Evolutionary conservation across 2,329 filamentous ascomycete genomes (phyloP).

Genomic region (Aspergillus tamarii): DNA sequence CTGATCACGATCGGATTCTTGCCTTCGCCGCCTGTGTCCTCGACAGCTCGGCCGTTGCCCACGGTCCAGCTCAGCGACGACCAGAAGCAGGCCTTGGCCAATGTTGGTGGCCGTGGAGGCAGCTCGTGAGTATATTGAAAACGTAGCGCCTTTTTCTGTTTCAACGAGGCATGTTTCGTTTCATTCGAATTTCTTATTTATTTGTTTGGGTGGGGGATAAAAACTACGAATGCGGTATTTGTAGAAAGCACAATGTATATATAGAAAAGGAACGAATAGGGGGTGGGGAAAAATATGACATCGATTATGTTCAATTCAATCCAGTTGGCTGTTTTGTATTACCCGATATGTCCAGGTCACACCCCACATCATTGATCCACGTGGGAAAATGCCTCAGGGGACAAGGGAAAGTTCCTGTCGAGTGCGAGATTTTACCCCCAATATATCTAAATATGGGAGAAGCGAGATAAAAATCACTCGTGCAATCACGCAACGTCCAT

Average conservation of each 20-base stretch:
- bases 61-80: conserved; percentile 48
- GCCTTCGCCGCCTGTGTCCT: conserved; percentile 31
- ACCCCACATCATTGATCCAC: background rate
- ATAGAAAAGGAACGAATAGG: conserved; percentile 5
- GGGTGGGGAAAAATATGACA: background rate
- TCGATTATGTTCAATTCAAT: background rate
- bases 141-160: background rate
- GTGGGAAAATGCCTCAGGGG: conserved; percentile 6
- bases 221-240: conserved; percentile 3
- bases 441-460: background rate
- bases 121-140: conserved; percentile 24
- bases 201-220: background rate
- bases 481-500: background rate
- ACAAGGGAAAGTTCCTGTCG: background rate
- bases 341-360: background rate
- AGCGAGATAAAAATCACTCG: background rate
- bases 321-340: background rate
- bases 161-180: conserved; percentile 10
- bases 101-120: conserved; percentile 57
- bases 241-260: conserved; percentile 4
- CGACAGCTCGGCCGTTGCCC: conserved; percentile 44
- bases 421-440: background rate
- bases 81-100: conserved; percentile 53
- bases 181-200: conserved; percentile 1
- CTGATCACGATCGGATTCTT: conserved; percentile 67